A percentile compares a stretch with the other conserved stretches of the same genome.
Evolutionary conservation across 805 yeast species (phyloP).

Genomic region (Candida loeiensis): DNA sequence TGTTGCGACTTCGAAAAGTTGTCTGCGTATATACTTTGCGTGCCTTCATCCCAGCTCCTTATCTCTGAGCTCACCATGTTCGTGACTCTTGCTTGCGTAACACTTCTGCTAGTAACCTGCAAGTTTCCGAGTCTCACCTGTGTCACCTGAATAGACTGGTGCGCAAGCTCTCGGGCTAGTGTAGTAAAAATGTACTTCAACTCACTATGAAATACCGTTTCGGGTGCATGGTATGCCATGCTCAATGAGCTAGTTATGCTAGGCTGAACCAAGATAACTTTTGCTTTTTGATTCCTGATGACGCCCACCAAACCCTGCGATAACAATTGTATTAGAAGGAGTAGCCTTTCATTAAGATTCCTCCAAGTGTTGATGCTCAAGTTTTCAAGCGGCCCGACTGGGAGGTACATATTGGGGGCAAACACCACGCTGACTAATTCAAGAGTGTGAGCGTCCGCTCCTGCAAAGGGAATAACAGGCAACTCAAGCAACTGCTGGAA

Average conservation of each 20-base stretch:
- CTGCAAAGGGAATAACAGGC: conserved; percentile 57
- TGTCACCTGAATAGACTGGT: conserved; percentile 35
- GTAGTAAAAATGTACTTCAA: conserved; percentile 35
- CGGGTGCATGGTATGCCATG: conserved; percentile 64
- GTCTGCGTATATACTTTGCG: conserved; percentile 30
- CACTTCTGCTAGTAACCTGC: conserved; percentile 23
- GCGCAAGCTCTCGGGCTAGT: conserved; percentile 33
- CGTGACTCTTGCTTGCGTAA: conserved; percentile 19
- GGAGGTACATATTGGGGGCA: conserved; percentile 66
- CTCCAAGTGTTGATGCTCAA: conserved; percentile 53
- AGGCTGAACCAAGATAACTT: conserved; percentile 52
- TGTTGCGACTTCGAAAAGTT: conserved; percentile 31
- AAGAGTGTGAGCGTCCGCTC: conserved; percentile 54
- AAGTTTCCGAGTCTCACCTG: conserved; percentile 42
- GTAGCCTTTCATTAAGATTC: conserved; percentile 42
- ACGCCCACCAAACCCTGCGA: conserved; percentile 54
- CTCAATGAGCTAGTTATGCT: conserved; percentile 50
- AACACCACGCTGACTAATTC: conserved; percentile 62
- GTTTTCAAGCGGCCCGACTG: conserved; percentile 64
- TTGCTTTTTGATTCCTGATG: conserved; percentile 48
- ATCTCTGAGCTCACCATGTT: conserved; percentile 35
- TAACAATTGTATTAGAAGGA: conserved; percentile 49
- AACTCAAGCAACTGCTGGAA: conserved; percentile 48
- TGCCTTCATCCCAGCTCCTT: conserved; percentile 36
- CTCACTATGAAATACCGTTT: conserved; percentile 49